Conservation (phyloP, 768 basidiomycete species). For the Pisolithus microcarpus region DNA sequence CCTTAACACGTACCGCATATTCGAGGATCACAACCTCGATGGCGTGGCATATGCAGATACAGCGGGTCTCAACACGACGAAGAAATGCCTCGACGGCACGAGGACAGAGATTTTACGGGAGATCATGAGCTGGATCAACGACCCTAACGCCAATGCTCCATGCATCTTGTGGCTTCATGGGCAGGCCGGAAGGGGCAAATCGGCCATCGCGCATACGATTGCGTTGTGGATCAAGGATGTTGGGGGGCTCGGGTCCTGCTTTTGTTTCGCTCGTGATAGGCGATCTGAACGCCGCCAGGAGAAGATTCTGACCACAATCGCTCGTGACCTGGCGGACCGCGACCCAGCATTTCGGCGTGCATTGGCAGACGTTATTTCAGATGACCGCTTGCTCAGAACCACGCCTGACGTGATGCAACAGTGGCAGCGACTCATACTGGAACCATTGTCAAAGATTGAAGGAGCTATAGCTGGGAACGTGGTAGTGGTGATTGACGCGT, state of each 20-base stretch:
- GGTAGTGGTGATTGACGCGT: constrained; percentile 20
- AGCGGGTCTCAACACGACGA: background rate
- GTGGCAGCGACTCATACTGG: background rate
- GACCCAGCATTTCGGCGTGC: background rate
- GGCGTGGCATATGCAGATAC: background rate
- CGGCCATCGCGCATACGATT: background rate
- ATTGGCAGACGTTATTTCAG: background rate
- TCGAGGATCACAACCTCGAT: background rate
- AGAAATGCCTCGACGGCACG: background rate
- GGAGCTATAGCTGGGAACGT: constrained; percentile 10
- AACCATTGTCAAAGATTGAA: constrained; percentile 1
- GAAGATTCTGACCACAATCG: background rate
- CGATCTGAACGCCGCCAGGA: background rate
- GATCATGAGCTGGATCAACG: background rate
- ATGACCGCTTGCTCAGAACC: background rate
- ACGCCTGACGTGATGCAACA: background rate
- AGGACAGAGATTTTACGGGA: background rate
- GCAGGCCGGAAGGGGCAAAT: background rate
- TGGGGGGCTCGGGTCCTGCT: background rate
- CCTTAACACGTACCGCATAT: background rate
- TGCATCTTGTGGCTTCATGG: background rate
- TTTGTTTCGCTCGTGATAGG: background rate
- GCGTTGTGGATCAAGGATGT: background rate
- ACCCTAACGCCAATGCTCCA: background rate
- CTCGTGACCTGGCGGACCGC: background rate